Base-by-base conservation (phyloP, 192 early-diverging fungal species). In the Mortierella alpina region DNA sequence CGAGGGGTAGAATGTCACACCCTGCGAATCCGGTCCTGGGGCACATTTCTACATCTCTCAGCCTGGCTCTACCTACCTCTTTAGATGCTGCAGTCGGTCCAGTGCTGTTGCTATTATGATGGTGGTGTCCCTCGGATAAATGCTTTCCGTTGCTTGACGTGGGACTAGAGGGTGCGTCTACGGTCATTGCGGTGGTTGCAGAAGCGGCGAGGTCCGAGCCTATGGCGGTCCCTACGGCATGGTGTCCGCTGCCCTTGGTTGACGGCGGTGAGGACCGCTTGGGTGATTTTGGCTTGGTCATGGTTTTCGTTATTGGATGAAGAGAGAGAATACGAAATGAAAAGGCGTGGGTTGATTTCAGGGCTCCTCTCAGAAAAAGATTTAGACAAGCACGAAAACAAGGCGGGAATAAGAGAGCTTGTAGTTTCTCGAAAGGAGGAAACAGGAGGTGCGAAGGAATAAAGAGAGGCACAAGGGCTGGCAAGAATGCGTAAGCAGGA, bases 261-360 rank as follows among this genome's bases (percentile, higher is more conserved):
- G 49, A 56, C 13, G 67, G 68, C 62, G 75, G 75, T 57, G 66
- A 50, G 8, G 75, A 77, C 63, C 75, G 61, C 67, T 63, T 77
- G 31, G 75, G 75, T n/a, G 67, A 69, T 54, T 64, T 77, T 55
- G 66, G 6, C 48, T 63, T 76, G 55, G 73, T 69, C 73, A 68
- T 76, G 52, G 17, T 20, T 57, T 49, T 41, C 18, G 45, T 62
- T 17, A 6, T 22, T n/a, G 31, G 22, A 13, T 22, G 14, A 31
- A 58, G 66, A 68, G 49, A 58, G n/a, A 39, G 49, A 31, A 7
- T 46, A 31, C 10, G 46, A 57, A 22, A 40, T 6, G 40, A 18
- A 57, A 46, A 39, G 46, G 45, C 11, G 31, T 47, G 66, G 39
- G 45, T 12, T 51, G 18, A 23, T 20, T 31, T 31, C 31, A 31